Evolutionary conservation across 2,329 filamentous ascomycete genomes (phyloP).

Genomic region (Xylaria hypoxylon): DNA sequence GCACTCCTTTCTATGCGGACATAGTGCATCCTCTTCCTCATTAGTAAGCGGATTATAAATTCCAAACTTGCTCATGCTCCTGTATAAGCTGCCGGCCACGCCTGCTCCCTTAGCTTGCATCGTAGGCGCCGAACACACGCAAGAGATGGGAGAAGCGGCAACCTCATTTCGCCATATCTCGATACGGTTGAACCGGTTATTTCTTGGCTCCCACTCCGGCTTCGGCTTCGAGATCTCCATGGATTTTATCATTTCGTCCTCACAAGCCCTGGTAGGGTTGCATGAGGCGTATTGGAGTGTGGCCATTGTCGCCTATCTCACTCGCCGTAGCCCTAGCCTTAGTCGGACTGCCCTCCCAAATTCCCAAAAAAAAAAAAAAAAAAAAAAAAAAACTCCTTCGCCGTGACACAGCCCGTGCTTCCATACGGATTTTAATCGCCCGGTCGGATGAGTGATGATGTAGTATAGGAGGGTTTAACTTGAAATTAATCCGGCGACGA

Average conservation of each 20-base stretch:
- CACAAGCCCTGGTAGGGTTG: slow-evolving; percentile 11
- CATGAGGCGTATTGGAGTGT: slow-evolving; percentile 6
- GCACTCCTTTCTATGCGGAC: not conserved
- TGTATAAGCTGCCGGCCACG: not conserved
- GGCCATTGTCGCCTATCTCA: slow-evolving; percentile 11
- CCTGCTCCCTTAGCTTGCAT: not conserved
- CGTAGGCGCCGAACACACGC: slow-evolving; percentile 51
- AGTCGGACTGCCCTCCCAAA: slow-evolving; percentile 8
- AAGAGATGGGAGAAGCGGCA: slow-evolving; percentile 51
- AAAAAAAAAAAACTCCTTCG: not conserved
- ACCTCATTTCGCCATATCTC: slow-evolving; percentile 65
- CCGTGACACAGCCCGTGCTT: slow-evolving; percentile 18
- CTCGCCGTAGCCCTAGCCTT: not conserved
- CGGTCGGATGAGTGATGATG: not conserved
- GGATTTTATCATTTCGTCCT: slow-evolving; percentile 28
- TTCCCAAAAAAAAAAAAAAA: not conserved
- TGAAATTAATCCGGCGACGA: slow-evolving; percentile 9
- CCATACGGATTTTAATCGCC: slow-evolving; percentile 19
- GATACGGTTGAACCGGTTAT: slow-evolving; percentile 53
- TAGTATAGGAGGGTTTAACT: slow-evolving; percentile 3
- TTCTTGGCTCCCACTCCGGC: slow-evolving; percentile 4
- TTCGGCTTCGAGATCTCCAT: slow-evolving; percentile 9
- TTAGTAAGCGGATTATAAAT: not conserved
- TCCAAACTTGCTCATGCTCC: slow-evolving; percentile 13
- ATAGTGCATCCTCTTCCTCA: slow-evolving; percentile 1